A percentile compares a stretch with the other conserved stretches of the same genome.
These are phyloP conservation scores for Pyracantha coccinea DNA, from an alignment of 331 rosid genomes.

Conservation along the genomic window DNA sequence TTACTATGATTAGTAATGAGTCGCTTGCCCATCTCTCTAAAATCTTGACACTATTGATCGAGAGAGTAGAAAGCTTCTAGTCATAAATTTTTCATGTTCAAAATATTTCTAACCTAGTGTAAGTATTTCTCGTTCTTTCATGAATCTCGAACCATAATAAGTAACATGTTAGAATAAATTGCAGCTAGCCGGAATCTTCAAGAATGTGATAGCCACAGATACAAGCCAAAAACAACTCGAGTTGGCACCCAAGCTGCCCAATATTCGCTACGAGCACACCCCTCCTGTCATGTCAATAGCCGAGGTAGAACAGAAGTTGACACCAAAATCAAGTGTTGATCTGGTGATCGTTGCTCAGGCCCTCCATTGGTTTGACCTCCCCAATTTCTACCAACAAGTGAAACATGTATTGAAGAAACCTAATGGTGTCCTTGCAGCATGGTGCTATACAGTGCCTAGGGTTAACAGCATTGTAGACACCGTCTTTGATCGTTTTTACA, in stretches of 20 bases:
- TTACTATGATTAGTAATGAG: too few relatives aligned
- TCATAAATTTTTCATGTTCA: too few relatives aligned
- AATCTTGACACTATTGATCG: too few relatives aligned
- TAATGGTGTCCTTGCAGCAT: conserved; percentile 63
- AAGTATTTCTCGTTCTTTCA: too few relatives aligned
- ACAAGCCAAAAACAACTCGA: conserved; percentile 47
- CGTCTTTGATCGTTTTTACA: conserved; percentile 26
- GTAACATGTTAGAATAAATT: not conserved
- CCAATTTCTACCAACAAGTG: conserved; percentile 51
- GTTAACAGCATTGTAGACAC: conserved; percentile 29
- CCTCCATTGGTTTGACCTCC: conserved; percentile 66
- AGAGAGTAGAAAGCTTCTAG: too few relatives aligned
- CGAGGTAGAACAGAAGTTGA: conserved; percentile 39
- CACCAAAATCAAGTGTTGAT: conserved; percentile 44
- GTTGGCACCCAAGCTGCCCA: conserved; percentile 43
- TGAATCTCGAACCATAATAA: too few relatives aligned
- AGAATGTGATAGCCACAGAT: conserved; percentile 65
- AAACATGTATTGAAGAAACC: conserved; percentile 60
- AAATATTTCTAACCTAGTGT: too few relatives aligned
- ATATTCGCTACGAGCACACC: conserved; percentile 51
- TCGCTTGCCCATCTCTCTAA: too few relatives aligned
- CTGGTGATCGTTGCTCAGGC: conserved; percentile 61
- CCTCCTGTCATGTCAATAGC: conserved; percentile 37
- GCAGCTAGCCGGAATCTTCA: conserved; percentile 52
- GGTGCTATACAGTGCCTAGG: conserved; percentile 57